phyloP scores from a whole-genome alignment of 805 yeast genomes.

The Schizosaccharomyces octosporus region DNA sequence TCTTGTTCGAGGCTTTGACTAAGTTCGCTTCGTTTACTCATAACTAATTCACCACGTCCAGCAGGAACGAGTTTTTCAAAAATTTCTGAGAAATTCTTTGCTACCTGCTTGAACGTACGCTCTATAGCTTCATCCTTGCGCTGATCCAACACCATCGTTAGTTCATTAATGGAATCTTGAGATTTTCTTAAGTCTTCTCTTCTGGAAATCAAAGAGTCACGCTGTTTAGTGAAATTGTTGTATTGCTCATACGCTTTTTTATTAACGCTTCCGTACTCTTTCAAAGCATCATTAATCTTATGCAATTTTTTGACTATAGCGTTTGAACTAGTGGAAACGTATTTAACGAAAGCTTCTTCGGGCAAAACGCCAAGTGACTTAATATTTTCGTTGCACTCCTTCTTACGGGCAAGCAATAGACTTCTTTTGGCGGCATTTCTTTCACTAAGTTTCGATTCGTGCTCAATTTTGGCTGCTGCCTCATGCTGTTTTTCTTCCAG shows the following conservation, averaged over 20 bases:
- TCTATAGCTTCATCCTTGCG: conserved; percentile 68
- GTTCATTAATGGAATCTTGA: conserved; percentile 41
- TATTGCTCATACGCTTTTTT: conserved; percentile 76
- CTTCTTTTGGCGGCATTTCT: conserved; percentile 37
- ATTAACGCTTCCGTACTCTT: conserved; percentile 52
- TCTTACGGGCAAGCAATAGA: conserved; percentile 33
- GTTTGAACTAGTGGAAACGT: conserved; percentile 24
- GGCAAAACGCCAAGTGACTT: conserved; percentile 75
- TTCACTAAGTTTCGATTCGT: conserved; percentile 38
- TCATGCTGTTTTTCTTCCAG: conserved; percentile 34
- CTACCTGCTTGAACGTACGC: conserved; percentile 51
- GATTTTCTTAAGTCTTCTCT: conserved; percentile 46
- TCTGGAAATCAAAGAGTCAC: conserved; percentile 39
- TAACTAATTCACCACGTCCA: conserved; percentile 51
- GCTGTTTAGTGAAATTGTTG: conserved; percentile 43
- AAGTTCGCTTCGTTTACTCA: conserved; percentile 22
- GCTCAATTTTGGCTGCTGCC: conserved; percentile 31
- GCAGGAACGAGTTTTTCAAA: conserved; percentile 65
- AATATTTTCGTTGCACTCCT: conserved; percentile 46
- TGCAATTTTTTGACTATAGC: conserved; percentile 30
- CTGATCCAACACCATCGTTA: conserved; percentile 42
- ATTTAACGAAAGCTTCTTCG: conserved; percentile 46
- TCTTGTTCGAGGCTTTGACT: conserved; percentile 10
- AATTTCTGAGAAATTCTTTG: conserved; percentile 44
- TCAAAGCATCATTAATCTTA: conserved; percentile 29